Evolutionary conservation across 768 basidiomycete genomes (phyloP).

Genomic region (Gloeophyllum trabeum): DNA sequence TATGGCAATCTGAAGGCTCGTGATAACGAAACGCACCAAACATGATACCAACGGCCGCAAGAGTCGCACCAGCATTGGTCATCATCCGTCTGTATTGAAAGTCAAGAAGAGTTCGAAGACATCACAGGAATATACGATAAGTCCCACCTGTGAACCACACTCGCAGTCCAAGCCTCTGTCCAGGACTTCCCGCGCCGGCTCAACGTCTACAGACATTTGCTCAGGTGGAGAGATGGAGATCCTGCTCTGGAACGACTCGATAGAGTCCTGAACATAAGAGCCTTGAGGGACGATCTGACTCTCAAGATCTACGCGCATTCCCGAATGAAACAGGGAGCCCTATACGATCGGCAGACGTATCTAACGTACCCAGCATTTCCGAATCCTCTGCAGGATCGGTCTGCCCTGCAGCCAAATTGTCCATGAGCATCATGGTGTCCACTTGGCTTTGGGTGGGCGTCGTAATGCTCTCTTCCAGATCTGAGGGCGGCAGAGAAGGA

Average conservation of each 20-base stretch:
- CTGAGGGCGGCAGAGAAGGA: neutral
- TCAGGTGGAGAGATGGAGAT: conserved; percentile 1
- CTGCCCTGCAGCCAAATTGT: neutral
- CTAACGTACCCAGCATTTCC: conserved; percentile 35
- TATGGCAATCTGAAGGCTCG: no score
- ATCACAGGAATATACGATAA: neutral
- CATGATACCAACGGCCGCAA: conserved; percentile 68
- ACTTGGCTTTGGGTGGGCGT: conserved; percentile 6
- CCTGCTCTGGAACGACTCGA: conserved; percentile 29
- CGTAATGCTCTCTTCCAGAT: neutral
- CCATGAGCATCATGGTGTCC: conserved; percentile 26
- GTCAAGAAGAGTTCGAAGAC: neutral
- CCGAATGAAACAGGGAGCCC: neutral
- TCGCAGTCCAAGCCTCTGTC: conserved; percentile 51
- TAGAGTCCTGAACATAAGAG: conserved; percentile 11
- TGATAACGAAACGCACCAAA: conserved; percentile 52
- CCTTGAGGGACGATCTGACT: neutral
- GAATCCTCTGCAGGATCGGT: conserved; percentile 16
- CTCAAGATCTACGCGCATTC: neutral
- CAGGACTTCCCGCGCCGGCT: conserved; percentile 9
- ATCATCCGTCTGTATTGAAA: conserved; percentile 38
- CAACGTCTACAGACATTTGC: neutral
- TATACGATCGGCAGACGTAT: neutral
- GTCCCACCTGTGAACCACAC: conserved; percentile 47
- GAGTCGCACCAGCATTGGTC: conserved; percentile 48